phyloP scores from a whole-genome alignment of 2,329 filamentous ascomycete genomes.

The Lachnellula suecica region DNA sequence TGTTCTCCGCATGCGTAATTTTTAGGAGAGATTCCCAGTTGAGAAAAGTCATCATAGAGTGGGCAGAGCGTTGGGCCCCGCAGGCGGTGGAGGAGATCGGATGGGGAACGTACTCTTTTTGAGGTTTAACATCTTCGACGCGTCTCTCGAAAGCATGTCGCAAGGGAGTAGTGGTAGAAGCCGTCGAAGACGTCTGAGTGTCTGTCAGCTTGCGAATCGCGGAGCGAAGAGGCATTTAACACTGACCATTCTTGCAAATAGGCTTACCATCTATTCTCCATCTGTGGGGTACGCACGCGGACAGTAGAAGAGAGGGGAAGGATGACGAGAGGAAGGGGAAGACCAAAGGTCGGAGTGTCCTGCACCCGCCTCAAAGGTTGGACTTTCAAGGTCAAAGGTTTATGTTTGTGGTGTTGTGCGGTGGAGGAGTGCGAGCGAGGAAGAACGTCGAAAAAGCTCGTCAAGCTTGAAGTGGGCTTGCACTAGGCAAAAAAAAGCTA shows the following conservation, averaged over 20 bases:
- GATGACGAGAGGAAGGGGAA: constrained; percentile 1
- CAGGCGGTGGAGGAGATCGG: constrained; percentile 2
- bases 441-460: too few species aligned
- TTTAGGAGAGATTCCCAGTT: constrained; percentile 99
- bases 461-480: too few species aligned
- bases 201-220: constrained; percentile 11
- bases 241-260: constrained; percentile 31
- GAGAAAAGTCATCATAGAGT: constrained; percentile 72
- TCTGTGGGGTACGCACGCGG: constrained; percentile 9
- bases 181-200: constrained; percentile 32
- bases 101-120: constrained; percentile 74
- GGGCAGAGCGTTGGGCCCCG: constrained; percentile 26
- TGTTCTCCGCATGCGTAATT: constrained; percentile 80
- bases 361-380: not conserved
- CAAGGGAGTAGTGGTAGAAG: constrained; percentile 67
- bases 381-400: not conserved
- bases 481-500: too few species aligned
- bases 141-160: constrained; percentile 69
- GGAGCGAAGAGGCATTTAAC: not conserved
- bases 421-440: not conserved
- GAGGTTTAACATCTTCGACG: constrained; percentile 79
- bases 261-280: constrained; percentile 15
- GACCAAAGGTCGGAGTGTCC: not conserved
- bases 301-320: constrained; percentile 6
- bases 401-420: not conserved